Percentiles rank a stretch among this genome's conserved stretches.
These are phyloP conservation scores for Diaporthe nobilis DNA, from an alignment of 2,329 filamentous ascomycete species.

Conservation along the genomic window DNA sequence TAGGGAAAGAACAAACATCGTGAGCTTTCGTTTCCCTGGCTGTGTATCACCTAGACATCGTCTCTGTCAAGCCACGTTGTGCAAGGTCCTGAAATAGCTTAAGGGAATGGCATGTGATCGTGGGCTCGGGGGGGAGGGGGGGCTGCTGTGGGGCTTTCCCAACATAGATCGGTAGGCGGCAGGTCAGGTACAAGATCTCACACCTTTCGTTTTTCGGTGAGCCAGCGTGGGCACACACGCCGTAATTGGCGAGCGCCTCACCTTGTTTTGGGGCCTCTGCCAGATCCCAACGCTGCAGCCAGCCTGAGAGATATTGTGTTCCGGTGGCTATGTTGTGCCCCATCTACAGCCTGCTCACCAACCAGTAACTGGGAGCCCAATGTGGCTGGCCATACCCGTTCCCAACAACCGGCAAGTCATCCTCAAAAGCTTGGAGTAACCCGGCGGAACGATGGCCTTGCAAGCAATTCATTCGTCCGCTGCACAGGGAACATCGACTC, in stretches of 20 bases:
- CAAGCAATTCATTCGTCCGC: not conserved
- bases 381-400: not conserved
- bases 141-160: slow-evolving; percentile 20
- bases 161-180: slow-evolving; percentile 26
- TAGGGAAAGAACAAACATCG: slow-evolving; percentile 27
- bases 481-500: not conserved
- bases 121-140: not conserved
- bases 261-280: slow-evolving; percentile 10
- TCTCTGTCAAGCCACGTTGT: slow-evolving; percentile 36
- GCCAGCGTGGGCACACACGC: not conserved
- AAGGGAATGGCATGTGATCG: slow-evolving; percentile 25
- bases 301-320: not conserved
- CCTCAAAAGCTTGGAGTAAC: not conserved
- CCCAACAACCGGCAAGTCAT: slow-evolving; percentile 3
- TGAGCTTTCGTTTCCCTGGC: slow-evolving; percentile 12
- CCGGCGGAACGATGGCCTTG: not conserved
- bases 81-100: slow-evolving; percentile 23
- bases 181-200: slow-evolving; percentile 34
- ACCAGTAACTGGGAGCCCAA: not conserved
- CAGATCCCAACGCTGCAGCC: slow-evolving; percentile 27
- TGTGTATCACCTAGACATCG: slow-evolving; percentile 21
- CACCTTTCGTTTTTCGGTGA: slow-evolving; percentile 25
- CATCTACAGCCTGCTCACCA: not conserved
- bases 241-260: slow-evolving; percentile 20
- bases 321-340: not conserved